These are phyloP conservation scores for Mrakia gelida DNA, from an alignment of 768 basidiomycete genomes.

Conservation along the genomic window DNA sequence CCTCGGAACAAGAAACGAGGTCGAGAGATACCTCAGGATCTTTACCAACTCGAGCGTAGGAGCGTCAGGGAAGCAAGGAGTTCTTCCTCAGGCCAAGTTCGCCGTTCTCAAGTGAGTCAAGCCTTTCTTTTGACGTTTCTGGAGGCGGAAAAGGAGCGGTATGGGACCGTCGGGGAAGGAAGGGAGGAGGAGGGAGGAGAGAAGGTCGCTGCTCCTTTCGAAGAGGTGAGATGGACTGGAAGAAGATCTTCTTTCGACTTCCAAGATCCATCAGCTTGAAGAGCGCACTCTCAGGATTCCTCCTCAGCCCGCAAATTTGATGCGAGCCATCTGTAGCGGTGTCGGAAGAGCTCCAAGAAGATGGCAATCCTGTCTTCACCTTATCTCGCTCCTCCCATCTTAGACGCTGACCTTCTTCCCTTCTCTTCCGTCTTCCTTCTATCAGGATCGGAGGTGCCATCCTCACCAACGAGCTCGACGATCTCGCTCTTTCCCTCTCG, in stretches of 20 bases:
- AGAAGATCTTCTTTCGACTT: too few species aligned
- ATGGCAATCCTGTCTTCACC: neutral
- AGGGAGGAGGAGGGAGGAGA: neutral
- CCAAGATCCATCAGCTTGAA: neutral
- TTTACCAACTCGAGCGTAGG: slow-evolving; percentile 91
- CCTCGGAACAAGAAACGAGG: slow-evolving; percentile 93
- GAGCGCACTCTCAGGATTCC: neutral
- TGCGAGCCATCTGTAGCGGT: neutral
- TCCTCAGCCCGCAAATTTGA: too few species aligned
- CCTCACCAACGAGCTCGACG: slow-evolving; percentile 76
- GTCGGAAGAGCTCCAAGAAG: neutral
- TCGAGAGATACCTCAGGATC: slow-evolving; percentile 95
- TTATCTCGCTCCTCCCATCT: slow-evolving; percentile 3
- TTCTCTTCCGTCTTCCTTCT: slow-evolving; percentile 10
- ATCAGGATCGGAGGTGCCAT: slow-evolving; percentile 81
- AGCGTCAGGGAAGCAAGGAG: slow-evolving; percentile 47
- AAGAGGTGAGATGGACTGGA: neutral
- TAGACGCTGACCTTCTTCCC: slow-evolving; percentile 5
- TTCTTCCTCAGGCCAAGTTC: slow-evolving; percentile 66
- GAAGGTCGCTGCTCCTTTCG: neutral
- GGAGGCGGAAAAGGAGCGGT: neutral
- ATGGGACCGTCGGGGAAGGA: neutral
- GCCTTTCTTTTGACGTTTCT: neutral
- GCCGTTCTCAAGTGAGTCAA: slow-evolving; percentile 76
- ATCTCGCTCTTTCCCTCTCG: slow-evolving; percentile 88